Evolutionary conservation across 1,139 yeast genomes (phyloP), one percentile per base, ranked within the genome.

Genomic region (Spencermartinsiella ligniputridi): DNA sequence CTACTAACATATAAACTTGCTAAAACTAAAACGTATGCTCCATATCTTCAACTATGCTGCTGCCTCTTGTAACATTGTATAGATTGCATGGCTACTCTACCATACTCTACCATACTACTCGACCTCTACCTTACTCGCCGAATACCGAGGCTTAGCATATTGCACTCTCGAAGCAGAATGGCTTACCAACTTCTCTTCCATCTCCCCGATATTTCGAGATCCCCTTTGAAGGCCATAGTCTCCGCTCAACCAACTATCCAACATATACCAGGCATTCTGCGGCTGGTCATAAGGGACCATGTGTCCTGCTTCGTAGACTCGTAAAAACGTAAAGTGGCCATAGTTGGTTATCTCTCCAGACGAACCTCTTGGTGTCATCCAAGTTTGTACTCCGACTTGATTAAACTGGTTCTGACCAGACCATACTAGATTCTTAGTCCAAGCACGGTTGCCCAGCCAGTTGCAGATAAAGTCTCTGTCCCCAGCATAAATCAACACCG

Each of bases 381-480:
- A 67, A 32, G 76, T 76, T 38, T 64, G 64, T 13, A 56, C 46
- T 9, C 55, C 44, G 2, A 64, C 58, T 21, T 47, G 37, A 38
- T 52, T 53, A 49, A 61, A 54, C 40, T 53, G 49, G 35, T 58
- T 56, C 17, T 62, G 59, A 24, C 68, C 70, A n/a, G 54, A 48
- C 87, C 92, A 86, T 47, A 78, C 79, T 54, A 86, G 74, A 45
- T 66, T 71, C 55, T 83, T 72, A 38, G 87, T 70, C 95, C 95
- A 86, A 3, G 83, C 94, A 57, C 76, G 75, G 67, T 84, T 83
- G 49, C 95, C 95, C 56, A 86, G 74, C 95, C 95, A 86, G 70
- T 87, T 87, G 69, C 95, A 86, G 54, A 87, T 86, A 63, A 78
- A 86, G 64, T 87, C 96, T 67, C 86, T 86, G 67, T 87, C 95